Base-by-base conservation (phyloP, 1,284 basidiomycete species). In the Cryptococcus hybrid region DNA sequence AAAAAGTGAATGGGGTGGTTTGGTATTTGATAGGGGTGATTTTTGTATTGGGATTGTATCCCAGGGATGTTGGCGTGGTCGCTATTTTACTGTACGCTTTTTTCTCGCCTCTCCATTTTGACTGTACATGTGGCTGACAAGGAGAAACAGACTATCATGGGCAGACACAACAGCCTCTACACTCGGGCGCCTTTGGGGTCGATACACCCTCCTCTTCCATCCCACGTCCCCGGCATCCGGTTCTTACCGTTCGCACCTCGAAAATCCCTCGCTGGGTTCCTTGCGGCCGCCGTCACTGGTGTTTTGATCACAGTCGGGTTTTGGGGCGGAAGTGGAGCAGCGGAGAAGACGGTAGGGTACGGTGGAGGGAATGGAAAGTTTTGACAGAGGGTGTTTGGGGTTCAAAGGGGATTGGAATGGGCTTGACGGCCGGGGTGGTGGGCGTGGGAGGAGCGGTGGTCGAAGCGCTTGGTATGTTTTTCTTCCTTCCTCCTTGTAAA, bases 21-120 rank as follows among this genome's bases (percentile, higher is more conserved):
- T 98, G 92, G 90, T 99, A 98, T 75, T 87, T 98, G 53, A 78
- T 95, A 36, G 95, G 95, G 15, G 92, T 92, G 65, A 85, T 93
- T 62, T 85, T 88, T 69, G 89, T 87, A 37, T 83, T 99, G 18
- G 79, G 84, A 1, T 79, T 88, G 59, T 90, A 91, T 68, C 92
- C 93, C 0, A 81, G 88, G 53, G 93, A 96, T 68, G 83, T 97
- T 40, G 92, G 92, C 30, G 86, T 89, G 15, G 86, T 94, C 11
- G 85, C 92, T 3, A 88, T 96, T 66, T 82, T 95, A 63, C 90
- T 92, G 90, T 90, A 73, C 66, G 88, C 82, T 7, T 5, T 34
- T 24, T 44, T 30, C 11, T 40, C 7, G n/a, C 37, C 39, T 15
- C 8, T 51, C 35, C 3, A 9, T 36, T 24, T 8, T 47, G 30